Evolutionary conservation across 1,139 yeast species (phyloP), one percentile per base, ranked within the genome.

Genomic region (Kodamaea anthophila): DNA sequence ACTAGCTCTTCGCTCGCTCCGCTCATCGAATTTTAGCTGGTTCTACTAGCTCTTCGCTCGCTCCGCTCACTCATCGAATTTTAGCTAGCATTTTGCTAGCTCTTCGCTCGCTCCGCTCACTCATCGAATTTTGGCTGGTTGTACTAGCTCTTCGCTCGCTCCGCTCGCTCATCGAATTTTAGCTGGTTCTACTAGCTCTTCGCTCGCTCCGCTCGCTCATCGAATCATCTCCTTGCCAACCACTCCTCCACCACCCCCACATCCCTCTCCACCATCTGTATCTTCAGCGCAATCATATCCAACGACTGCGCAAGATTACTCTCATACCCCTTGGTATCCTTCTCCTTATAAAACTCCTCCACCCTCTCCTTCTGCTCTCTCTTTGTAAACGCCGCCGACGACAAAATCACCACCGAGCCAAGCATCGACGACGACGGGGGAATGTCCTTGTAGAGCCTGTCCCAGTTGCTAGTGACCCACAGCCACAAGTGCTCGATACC

Each of bases 341-440:
- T 79, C 31, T 40, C 52, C 35, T 47, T 58, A 50, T 82, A 84
- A 64, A 83, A 85, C 30, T 53, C 52, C 41, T 67, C 65, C 37
- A 84, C 73, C 28, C 68, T 72, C 9, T 66, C 61, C 42, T 74
- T 72, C 44, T 77, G 79, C 29, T 70, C 75, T 32, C 59, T 55
- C 35, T 75, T 70, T 26, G 88, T 73, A 58, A 81, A 83, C 3
- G 84, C 80, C 19, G 79, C 60, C 8, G 84, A 67, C 28, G 77
- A 60, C 30, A 80, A 43, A 28, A 67, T 64, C 22, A 87, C 81
- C 35, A 88, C 77, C 11, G 80, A 65, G 24, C 91, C 82, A 42
- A 88, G 67, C 79, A 87, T 74, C 13, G 86, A 70, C 39, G 82
- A 70, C 16, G 84, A 80, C n/a, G 94, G 86, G 28, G 96, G 95